These are phyloP conservation scores for Camelina hispida DNA, from an alignment of 345 rosid genomes.

Conservation along the genomic window DNA sequence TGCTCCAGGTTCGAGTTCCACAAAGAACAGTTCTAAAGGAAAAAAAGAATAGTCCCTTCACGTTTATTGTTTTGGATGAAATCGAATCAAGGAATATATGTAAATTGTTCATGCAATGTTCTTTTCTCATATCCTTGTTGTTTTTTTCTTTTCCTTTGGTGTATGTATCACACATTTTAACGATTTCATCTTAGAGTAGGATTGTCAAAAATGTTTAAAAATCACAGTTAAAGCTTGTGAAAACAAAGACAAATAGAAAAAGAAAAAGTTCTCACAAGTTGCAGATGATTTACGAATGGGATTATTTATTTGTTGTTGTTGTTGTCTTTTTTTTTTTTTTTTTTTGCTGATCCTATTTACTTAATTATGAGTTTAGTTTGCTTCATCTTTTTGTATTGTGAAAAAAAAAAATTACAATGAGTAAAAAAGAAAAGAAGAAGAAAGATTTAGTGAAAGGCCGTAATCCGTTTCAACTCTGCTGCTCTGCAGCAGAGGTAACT, in stretches of 20 bases:
- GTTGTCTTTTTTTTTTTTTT: too few species aligned
- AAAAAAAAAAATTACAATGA: too few species aligned
- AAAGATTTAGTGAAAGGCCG: too few species aligned
- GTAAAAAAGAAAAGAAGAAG: too few species aligned
- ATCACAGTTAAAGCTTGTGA: background rate
- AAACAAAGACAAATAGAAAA: background rate
- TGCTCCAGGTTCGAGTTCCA: conserved; percentile 41
- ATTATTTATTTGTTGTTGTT: too few species aligned
- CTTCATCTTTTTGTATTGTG: too few species aligned
- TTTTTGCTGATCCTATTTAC: too few species aligned
- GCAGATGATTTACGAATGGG: too few species aligned
- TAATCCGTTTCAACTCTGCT: too few species aligned
- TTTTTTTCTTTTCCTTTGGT: background rate
- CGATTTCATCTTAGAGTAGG: conserved; percentile 12
- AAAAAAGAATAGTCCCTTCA: background rate
- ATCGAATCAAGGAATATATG: conserved; percentile 5
- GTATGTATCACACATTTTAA: background rate
- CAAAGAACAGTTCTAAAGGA: conserved; percentile 40
- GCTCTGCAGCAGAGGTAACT: too few species aligned
- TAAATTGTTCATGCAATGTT: conserved; percentile 1
- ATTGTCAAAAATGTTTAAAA: background rate
- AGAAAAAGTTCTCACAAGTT: background rate
- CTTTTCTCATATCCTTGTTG: conserved; percentile 2
- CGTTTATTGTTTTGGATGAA: conserved; percentile 3
- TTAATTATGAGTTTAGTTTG: too few species aligned